Conservation (phyloP, 1,284 basidiomycete genomes). For the Entoloma clypeatum region DNA sequence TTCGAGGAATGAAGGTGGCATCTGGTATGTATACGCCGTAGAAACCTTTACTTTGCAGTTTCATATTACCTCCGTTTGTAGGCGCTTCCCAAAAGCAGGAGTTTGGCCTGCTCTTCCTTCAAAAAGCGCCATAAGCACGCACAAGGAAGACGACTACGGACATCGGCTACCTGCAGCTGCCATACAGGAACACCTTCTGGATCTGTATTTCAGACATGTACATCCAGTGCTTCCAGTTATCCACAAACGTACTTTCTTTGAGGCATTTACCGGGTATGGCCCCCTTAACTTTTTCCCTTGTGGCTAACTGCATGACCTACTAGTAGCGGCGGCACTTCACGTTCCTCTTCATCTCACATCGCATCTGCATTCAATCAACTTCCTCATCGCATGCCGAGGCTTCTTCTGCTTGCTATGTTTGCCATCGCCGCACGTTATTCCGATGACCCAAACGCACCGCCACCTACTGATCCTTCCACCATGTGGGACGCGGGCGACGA, state of each 20-base stretch:
- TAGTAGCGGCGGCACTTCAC: background rate
- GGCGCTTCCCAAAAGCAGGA: conserved; percentile 78
- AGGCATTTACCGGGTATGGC: conserved; percentile 48
- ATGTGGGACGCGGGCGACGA: conserved; percentile 83
- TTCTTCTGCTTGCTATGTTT: conserved; percentile 76
- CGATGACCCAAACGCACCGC: conserved; percentile 34
- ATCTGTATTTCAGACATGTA: conserved; percentile 76
- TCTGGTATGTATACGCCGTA: conserved; percentile 74
- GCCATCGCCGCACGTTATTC: conserved; percentile 73
- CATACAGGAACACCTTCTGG: conserved; percentile 65
- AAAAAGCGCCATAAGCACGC: conserved; percentile 24
- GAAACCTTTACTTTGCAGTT: no score
- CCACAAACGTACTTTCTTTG: conserved; percentile 67
- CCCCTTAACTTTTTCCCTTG: background rate
- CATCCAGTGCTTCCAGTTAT: conserved; percentile 73
- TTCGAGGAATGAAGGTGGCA: conserved; percentile 70
- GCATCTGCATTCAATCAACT: conserved; percentile 38
- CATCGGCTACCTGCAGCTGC: conserved; percentile 49
- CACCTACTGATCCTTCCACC: conserved; percentile 44
- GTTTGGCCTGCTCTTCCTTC: conserved; percentile 73
- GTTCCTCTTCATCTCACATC: conserved; percentile 1
- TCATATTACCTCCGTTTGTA: conserved; percentile 23
- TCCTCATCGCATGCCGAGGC: conserved; percentile 50
- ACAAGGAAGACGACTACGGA: conserved; percentile 36
- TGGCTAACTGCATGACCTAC: no score